A percentile compares a stretch with the other conserved stretches of the same genome.
phyloP scores from a whole-genome alignment of 495 filamentous ascomycete species.

The Polyplosphaeria fusca region DNA sequence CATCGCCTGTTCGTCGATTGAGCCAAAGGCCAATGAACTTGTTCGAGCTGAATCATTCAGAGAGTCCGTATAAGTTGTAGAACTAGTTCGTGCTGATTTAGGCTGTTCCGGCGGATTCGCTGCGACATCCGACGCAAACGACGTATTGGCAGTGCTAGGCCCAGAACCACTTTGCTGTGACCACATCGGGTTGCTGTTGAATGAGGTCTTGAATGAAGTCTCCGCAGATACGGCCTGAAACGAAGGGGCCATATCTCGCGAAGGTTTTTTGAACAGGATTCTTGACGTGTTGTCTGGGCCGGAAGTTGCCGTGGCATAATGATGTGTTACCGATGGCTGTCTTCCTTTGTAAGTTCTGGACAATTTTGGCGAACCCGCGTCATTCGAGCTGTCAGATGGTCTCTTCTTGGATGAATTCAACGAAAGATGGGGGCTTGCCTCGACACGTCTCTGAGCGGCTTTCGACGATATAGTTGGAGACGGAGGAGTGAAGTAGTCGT shows the following conservation, averaged over 20 bases:
- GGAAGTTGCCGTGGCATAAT: not conserved
- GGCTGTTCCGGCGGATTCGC: not conserved
- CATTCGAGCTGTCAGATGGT: constrained; percentile 3
- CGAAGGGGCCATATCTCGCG: constrained; percentile 10
- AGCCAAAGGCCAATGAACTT: constrained; percentile 20
- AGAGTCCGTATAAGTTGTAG: too few relatives aligned
- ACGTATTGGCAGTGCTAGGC: constrained; percentile 9
- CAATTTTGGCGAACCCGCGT: constrained; percentile 12
- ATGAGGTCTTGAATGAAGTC: constrained; percentile 5
- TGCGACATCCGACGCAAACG: constrained; percentile 9
- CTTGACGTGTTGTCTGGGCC: not conserved
- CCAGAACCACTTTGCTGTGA: constrained; percentile 7
- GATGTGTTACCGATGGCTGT: not conserved
- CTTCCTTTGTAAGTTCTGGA: constrained; percentile 16
- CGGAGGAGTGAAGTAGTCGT: constrained; percentile 14
- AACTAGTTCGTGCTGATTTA: too few relatives aligned
- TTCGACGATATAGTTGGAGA: constrained; percentile 13
- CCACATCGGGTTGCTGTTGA: not conserved
- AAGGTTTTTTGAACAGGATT: constrained; percentile 13
- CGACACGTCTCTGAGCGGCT: not conserved
- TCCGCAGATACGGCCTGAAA: constrained; percentile 6
- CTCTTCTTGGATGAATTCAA: constrained; percentile 14
- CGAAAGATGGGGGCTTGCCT: constrained; percentile 2
- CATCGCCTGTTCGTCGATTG: constrained; percentile 12
- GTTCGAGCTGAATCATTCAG: not conserved